Evolutionary conservation across 2,329 filamentous ascomycete genomes (phyloP), one percentile per base, ranked within the genome.

Genomic region (Scedosporium dehoogii): DNA sequence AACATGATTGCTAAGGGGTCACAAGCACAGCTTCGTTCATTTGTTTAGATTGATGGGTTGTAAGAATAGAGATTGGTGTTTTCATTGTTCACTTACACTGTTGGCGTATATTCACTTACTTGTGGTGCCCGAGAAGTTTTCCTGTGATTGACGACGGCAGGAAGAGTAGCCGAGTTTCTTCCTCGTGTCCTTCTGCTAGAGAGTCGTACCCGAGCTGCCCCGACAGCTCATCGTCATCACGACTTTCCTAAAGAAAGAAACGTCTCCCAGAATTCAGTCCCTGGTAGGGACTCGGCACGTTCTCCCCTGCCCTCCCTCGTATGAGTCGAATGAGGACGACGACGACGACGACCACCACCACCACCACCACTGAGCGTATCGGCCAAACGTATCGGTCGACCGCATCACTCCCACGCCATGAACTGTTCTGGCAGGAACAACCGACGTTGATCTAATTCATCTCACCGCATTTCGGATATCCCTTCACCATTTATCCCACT

Each of bases 231-330:
- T 80, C 74, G 79, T 82, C 85, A 88, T 81, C 75, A 88, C 85
- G 85, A 86, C 85, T 85, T 87, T 84, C 79, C 80, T 78, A 81
- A 87, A 87, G 84, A 88, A 85, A 81, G 85, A 80, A 87, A 84
- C 82, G 82, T 87, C 63, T 65, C 75, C 70, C 80, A 78, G 69
- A 77, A 74, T 71, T 72, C 75, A 66, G 72, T 74, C 68, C 72
- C 73, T 71, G 76, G 80, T 72, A 70, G 74, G 65, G 73, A 73
- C 68, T 72, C 69, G 60, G 66, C 70, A 65, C 70, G 67, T n/a
- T n/a, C 56, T 64, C 64, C 66, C 72, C 73, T 60, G 69, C 71
- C 27, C 75, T 46, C 73, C 48, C 69, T 85, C 82, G 65, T 82
- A 79, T 71, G 81, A 84, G 72, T 71, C 74, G 70, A 58, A 62